phyloP scores from a whole-genome alignment of 805 yeast species.

The Metschnikowia continentalis region DNA sequence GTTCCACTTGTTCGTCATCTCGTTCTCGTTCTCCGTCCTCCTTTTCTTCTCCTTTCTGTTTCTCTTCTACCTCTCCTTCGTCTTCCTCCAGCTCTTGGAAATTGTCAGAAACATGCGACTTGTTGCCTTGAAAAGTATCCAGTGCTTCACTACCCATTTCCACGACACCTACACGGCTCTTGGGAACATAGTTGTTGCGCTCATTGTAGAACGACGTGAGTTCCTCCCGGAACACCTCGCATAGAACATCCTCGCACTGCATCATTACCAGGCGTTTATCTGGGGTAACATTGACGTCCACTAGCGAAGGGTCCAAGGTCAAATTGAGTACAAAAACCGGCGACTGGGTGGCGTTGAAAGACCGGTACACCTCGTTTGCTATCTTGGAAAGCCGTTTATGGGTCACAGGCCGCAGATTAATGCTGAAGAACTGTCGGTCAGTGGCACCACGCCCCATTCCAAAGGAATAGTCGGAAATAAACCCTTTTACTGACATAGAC shows the following conservation, averaged over 20 bases:
- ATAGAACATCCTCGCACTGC: constrained; percentile 58
- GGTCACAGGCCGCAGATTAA: constrained; percentile 73
- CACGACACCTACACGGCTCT: constrained; percentile 25
- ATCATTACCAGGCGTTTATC: constrained; percentile 75
- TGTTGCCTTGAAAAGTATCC: not conserved
- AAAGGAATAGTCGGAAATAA: constrained; percentile 69
- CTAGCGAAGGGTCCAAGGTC: constrained; percentile 41
- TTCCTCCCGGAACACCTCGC: constrained; percentile 52
- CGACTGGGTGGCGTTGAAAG: constrained; percentile 64
- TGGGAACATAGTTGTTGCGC: constrained; percentile 35
- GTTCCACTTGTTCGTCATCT: not conserved
- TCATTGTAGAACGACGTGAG: constrained; percentile 45
- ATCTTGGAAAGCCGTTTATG: constrained; percentile 53
- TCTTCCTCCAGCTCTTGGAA: constrained; percentile 2
- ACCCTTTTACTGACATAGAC: constrained; percentile 41
- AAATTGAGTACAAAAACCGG: constrained; percentile 71
- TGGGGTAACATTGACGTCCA: constrained; percentile 91
- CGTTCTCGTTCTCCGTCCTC: not conserved
- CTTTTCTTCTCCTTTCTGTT: not conserved
- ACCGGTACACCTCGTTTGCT: constrained; percentile 69
- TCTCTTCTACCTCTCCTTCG: constrained; percentile 11
- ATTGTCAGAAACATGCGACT: not conserved
- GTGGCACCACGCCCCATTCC: constrained; percentile 62
- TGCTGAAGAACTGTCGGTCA: constrained; percentile 72
- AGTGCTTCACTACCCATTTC: constrained; percentile 11